These are phyloP conservation scores for Neocallimastix lanati DNA, from an alignment of 192 early-diverging fungal genomes.

Conservation along the genomic window DNA sequence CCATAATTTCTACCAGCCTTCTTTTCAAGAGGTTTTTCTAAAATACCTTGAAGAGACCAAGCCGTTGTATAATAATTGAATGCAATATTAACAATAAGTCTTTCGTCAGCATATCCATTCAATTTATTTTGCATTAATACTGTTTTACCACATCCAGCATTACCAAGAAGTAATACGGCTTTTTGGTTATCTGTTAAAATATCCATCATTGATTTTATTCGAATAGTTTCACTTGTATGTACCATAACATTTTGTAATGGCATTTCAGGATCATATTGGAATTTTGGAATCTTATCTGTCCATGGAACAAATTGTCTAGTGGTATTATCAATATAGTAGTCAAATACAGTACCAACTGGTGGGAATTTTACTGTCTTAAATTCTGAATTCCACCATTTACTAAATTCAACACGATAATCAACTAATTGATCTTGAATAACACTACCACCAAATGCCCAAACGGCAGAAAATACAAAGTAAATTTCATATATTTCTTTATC, in stretches of 20 bases:
- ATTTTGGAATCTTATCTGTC: constrained; percentile 35
- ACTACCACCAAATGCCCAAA: constrained; percentile 46
- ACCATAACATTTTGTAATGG: constrained; percentile 35
- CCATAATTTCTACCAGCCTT: constrained; percentile 47
- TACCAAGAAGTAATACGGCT: constrained; percentile 36
- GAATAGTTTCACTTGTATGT: constrained; percentile 39
- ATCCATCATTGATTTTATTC: constrained; percentile 34
- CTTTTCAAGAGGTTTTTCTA: constrained; percentile 47
- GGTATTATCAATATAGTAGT: constrained; percentile 37
- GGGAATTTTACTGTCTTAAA: constrained; percentile 44
- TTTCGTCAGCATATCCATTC: constrained; percentile 24
- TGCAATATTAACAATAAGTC: constrained; percentile 40
- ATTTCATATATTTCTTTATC: constrained; percentile 54
- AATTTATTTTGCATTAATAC: constrained; percentile 46
- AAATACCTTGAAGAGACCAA: constrained; percentile 30
- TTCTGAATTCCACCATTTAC: constrained; percentile 46
- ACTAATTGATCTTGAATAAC: constrained; percentile 40
- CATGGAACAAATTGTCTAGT: constrained; percentile 38
- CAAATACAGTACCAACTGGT: constrained; percentile 34
- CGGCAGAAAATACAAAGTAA: constrained; percentile 46
- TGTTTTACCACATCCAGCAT: constrained; percentile 46
- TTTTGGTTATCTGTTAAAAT: constrained; percentile 40
- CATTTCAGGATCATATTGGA: constrained; percentile 32
- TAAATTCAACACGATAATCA: constrained; percentile 39
- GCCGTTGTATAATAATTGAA: constrained; percentile 52